Conservation (phyloP, 345 rosid species). For the Salix dunnii region DNA sequence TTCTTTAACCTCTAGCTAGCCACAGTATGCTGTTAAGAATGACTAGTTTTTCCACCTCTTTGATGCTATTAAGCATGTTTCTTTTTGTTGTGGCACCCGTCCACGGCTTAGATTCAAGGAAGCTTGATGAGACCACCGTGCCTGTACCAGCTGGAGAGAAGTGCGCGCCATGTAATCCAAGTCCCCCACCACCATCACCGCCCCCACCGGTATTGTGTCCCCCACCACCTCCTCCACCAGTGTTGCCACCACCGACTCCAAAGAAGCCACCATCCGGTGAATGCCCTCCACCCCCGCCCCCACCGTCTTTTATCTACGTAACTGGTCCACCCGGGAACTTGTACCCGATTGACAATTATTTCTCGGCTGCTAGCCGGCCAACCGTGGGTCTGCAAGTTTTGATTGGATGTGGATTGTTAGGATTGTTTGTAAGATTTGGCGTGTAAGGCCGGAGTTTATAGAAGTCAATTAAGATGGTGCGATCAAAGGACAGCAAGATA, state of each 20-base stretch:
- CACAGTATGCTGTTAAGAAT: background rate
- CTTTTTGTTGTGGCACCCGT: constrained; percentile 18
- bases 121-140: constrained; percentile 26
- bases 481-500: background rate
- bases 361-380: constrained; percentile 25
- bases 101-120: constrained; percentile 24
- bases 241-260: constrained; percentile 33
- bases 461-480: background rate
- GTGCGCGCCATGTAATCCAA: constrained; percentile 49
- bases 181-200: constrained; percentile 46
- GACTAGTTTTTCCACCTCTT: background rate
- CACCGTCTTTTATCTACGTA: constrained; percentile 30
- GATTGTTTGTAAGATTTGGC: constrained; percentile 17
- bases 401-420: constrained; percentile 38
- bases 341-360: constrained; percentile 47
- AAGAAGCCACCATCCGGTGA: constrained; percentile 33
- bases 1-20: background rate
- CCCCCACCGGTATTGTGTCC: constrained; percentile 28
- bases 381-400: constrained; percentile 28
- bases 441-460: background rate
- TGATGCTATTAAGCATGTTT: constrained; percentile 5
- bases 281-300: constrained; percentile 54
- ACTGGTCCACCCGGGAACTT: constrained; percentile 63
- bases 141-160: constrained; percentile 28
- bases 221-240: constrained; percentile 38